Conservation (phyloP, 768 basidiomycete species). For the Calocera cornea region DNA sequence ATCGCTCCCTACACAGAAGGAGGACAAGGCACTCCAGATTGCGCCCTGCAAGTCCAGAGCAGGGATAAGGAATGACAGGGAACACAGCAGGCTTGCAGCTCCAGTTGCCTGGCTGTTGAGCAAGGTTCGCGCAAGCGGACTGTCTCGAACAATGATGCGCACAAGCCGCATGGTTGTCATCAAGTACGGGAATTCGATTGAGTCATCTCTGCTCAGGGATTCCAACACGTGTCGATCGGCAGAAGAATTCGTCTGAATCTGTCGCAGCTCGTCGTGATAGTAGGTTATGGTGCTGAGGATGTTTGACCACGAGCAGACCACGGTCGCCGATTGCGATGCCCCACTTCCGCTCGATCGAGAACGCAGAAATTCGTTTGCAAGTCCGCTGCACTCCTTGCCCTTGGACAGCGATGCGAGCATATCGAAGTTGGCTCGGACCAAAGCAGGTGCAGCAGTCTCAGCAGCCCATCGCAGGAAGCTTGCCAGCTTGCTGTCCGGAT, state of each 20-base stretch:
- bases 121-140: constrained; percentile 26
- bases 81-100: neutral
- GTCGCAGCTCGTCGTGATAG: constrained; percentile 48
- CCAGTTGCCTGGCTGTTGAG: neutral
- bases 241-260: constrained; percentile 33
- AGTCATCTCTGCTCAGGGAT: constrained; percentile 17
- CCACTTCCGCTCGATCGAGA: constrained; percentile 35
- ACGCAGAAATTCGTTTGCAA: constrained; percentile 80
- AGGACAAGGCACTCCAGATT: neutral
- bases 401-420: constrained; percentile 77
- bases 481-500: constrained; percentile 40
- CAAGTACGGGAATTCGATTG: constrained; percentile 16
- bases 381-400: constrained; percentile 71
- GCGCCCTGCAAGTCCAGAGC: neutral
- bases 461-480: constrained; percentile 84
- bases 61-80: neutral
- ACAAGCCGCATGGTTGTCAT: constrained; percentile 22
- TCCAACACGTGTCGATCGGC: constrained; percentile 30
- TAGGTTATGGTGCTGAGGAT: constrained; percentile 64
- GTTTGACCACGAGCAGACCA: constrained; percentile 61
- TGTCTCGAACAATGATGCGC: constrained; percentile 32
- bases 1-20: neutral
- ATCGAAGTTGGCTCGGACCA: constrained; percentile 72
- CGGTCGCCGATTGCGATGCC: constrained; percentile 24
- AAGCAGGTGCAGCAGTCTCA: constrained; percentile 52